These are phyloP conservation scores for Dacryopinax primogenitus DNA, from an alignment of 768 basidiomycete species.

Conservation along the genomic window DNA sequence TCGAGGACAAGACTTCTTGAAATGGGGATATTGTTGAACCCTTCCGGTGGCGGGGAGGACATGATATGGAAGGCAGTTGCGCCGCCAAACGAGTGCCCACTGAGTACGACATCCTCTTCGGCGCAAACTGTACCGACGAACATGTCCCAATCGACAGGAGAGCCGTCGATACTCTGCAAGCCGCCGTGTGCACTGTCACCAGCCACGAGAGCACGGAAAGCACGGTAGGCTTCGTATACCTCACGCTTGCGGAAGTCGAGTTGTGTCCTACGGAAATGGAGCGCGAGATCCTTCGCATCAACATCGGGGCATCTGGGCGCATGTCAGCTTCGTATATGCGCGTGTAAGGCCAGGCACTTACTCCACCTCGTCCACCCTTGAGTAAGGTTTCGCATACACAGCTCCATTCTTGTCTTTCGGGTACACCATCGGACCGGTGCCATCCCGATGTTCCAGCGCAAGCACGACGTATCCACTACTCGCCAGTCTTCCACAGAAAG, in stretches of 20 bases:
- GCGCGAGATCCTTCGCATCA: slow-evolving; percentile 23
- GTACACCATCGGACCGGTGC: slow-evolving; percentile 46
- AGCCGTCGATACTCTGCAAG: slow-evolving; percentile 27
- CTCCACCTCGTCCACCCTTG: slow-evolving; percentile 42
- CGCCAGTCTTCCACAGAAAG: slow-evolving; percentile 59
- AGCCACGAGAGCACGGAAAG: slow-evolving; percentile 43
- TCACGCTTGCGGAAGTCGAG: slow-evolving; percentile 57
- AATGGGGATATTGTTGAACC: slow-evolving; percentile 39
- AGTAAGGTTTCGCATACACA: slow-evolving; percentile 35
- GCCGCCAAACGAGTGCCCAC: slow-evolving; percentile 47
- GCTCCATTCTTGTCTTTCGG: slow-evolving; percentile 28
- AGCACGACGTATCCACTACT: slow-evolving; percentile 69
- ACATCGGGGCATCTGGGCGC: slow-evolving; percentile 11
- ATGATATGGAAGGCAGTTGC: slow-evolving; percentile 44
- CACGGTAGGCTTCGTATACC: slow-evolving; percentile 48
- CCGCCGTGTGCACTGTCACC: slow-evolving; percentile 31
- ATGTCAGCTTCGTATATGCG: neutral
- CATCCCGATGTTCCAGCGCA: slow-evolving; percentile 74
- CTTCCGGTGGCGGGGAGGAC: slow-evolving; percentile 35
- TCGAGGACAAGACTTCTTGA: slow-evolving; percentile 53
- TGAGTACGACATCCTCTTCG: slow-evolving; percentile 30
- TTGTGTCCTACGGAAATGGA: slow-evolving; percentile 53
- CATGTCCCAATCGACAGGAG: slow-evolving; percentile 16
- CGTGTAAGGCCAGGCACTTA: slow-evolving; percentile 20
- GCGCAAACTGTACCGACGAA: slow-evolving; percentile 22